phyloP scores from a whole-genome alignment of 2,329 filamentous ascomycete species.

The Cytospora piceae region DNA sequence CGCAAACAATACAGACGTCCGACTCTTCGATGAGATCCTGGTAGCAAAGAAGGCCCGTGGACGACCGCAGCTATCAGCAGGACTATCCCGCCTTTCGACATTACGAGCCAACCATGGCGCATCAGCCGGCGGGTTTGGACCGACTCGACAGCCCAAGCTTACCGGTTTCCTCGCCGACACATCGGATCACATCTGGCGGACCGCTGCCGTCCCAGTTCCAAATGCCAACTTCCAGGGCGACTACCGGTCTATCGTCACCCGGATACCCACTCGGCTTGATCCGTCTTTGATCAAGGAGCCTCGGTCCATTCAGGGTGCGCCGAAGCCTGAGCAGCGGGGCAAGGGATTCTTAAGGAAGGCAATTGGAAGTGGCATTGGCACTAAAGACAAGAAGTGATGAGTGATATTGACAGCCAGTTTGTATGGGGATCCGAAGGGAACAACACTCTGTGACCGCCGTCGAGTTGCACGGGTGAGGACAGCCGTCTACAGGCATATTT shows the following conservation, averaged over 20 bases:
- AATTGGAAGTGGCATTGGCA: slow-evolving; percentile 40
- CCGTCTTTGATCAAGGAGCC: slow-evolving; percentile 89
- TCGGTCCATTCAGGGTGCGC: slow-evolving; percentile 85
- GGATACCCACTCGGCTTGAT: slow-evolving; percentile 83
- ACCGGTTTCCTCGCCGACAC: slow-evolving; percentile 71
- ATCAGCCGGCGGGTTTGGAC: slow-evolving; percentile 45
- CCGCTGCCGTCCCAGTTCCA: slow-evolving; percentile 62
- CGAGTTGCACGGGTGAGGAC: not conserved
- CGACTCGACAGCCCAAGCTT: slow-evolving; percentile 45
- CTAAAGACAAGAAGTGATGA: slow-evolving; percentile 3
- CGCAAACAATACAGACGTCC: slow-evolving; percentile 66
- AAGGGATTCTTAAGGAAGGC: slow-evolving; percentile 59
- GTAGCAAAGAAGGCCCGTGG: slow-evolving; percentile 74
- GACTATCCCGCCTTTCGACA: slow-evolving; percentile 64
- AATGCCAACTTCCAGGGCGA: slow-evolving; percentile 65
- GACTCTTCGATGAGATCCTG: slow-evolving; percentile 83
- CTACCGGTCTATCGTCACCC: slow-evolving; percentile 62
- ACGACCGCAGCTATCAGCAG: slow-evolving; percentile 66
- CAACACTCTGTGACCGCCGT: not conserved
- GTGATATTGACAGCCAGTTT: not conserved
- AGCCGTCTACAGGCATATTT: not conserved
- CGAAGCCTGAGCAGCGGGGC: slow-evolving; percentile 60
- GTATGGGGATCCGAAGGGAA: not conserved
- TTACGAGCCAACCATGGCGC: slow-evolving; percentile 60
- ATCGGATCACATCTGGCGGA: slow-evolving; percentile 80